These are phyloP conservation scores for Botryotinia globosa DNA, from an alignment of 2,329 filamentous ascomycete genomes.

Conservation along the genomic window DNA sequence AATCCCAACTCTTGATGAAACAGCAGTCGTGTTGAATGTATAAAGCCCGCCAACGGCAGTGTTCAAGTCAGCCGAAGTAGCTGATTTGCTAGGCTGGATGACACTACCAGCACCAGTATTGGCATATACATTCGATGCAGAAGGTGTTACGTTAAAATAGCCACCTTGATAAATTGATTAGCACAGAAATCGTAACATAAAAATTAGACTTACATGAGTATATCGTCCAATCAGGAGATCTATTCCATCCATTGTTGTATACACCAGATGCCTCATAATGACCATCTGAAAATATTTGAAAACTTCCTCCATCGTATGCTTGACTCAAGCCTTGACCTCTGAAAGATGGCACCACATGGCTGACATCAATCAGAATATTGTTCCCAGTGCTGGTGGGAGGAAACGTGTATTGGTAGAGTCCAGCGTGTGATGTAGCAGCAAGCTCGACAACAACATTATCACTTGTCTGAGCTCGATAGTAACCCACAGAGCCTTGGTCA, in stretches of 20 bases:
- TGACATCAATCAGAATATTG: slow-evolving; percentile 31
- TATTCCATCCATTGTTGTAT: slow-evolving; percentile 62
- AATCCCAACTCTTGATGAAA: slow-evolving; percentile 51
- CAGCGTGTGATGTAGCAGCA: slow-evolving; percentile 53
- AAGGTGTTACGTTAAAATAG: slow-evolving; percentile 30
- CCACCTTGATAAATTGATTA: slow-evolving; percentile 26
- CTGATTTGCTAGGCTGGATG: background rate
- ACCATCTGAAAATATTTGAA: slow-evolving; percentile 45
- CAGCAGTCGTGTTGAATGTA: slow-evolving; percentile 41
- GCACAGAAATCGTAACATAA: slow-evolving; percentile 23
- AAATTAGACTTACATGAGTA: slow-evolving; percentile 54
- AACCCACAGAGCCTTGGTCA: slow-evolving; percentile 56
- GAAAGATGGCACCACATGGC: slow-evolving; percentile 60
- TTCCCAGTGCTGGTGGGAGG: slow-evolving; percentile 37
- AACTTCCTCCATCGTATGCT: slow-evolving; percentile 58
- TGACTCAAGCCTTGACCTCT: slow-evolving; percentile 60
- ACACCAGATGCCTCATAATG: slow-evolving; percentile 23
- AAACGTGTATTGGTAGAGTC: slow-evolving; percentile 61
- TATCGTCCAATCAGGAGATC: slow-evolving; percentile 58
- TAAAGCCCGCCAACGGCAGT: slow-evolving; percentile 38
- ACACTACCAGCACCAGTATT: slow-evolving; percentile 37
- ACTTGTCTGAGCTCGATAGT: slow-evolving; percentile 55
- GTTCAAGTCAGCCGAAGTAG: background rate
- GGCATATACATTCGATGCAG: slow-evolving; percentile 30
- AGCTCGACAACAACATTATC: slow-evolving; percentile 58